These are phyloP conservation scores for Malus sylvestris DNA, from an alignment of 306 rosid species.

Conservation along the genomic window DNA sequence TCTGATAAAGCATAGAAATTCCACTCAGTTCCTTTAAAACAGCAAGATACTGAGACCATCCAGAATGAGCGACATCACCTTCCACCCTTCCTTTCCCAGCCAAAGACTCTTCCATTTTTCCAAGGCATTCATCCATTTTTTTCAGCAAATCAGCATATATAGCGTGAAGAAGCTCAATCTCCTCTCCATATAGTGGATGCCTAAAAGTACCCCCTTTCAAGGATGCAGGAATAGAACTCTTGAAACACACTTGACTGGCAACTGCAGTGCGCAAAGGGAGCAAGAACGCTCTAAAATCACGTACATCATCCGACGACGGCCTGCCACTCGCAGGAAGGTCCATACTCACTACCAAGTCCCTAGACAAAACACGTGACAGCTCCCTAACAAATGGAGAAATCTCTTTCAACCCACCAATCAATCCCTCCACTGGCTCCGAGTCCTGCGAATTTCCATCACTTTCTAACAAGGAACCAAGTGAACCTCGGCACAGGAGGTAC, in stretches of 20 bases:
- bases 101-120: conserved; percentile 34
- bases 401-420: conserved; percentile 32
- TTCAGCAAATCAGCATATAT: conserved; percentile 30
- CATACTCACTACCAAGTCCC: conserved; percentile 42
- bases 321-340: conserved; percentile 29
- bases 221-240: conserved; percentile 8
- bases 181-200: conserved; percentile 22
- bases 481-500: conserved; percentile 43
- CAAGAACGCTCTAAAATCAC: conserved; percentile 39
- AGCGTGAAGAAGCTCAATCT: conserved; percentile 34
- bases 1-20: conserved; percentile 42
- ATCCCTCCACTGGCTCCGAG: conserved; percentile 11
- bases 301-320: conserved; percentile 39
- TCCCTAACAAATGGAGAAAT: conserved; percentile 49
- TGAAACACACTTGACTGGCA: not conserved
- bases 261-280: conserved; percentile 33
- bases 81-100: conserved; percentile 26
- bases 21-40: conserved; percentile 51
- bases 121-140: conserved; percentile 50
- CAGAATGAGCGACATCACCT: conserved; percentile 27
- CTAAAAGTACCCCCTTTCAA: conserved; percentile 8
- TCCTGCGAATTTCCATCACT: not conserved
- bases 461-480: conserved; percentile 40
- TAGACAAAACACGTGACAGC: conserved; percentile 31
- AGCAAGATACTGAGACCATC: conserved; percentile 51